Evolutionary conservation across 1,139 yeast genomes (phyloP).

Genomic region (Ogataea hybrid): DNA sequence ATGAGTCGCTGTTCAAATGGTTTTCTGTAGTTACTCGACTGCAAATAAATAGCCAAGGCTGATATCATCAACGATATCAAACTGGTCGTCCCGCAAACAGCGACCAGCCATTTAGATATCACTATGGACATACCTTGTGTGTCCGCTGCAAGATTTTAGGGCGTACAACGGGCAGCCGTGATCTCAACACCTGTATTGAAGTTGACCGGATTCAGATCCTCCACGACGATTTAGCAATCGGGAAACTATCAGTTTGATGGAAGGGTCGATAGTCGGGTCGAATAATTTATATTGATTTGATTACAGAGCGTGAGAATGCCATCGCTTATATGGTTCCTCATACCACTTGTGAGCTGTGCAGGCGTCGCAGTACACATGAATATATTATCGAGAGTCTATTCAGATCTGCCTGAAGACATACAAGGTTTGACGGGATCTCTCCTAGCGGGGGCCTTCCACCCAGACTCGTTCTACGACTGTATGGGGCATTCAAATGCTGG

Average conservation of each 20-base stretch:
- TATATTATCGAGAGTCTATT: conserved; percentile 37
- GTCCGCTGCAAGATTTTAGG: background rate
- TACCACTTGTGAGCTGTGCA: conserved; percentile 11
- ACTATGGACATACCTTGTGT: conserved; percentile 11
- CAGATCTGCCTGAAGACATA: conserved; percentile 33
- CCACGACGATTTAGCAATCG: too few species aligned
- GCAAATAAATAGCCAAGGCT: conserved; percentile 45
- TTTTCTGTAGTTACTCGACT: conserved; percentile 71
- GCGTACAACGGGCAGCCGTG: too few species aligned
- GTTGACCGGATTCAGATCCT: too few species aligned
- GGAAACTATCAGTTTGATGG: too few species aligned
- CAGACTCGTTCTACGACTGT: conserved; percentile 61
- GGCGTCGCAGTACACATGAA: conserved; percentile 40
- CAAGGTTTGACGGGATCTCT: conserved; percentile 20
- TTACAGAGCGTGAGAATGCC: too few species aligned
- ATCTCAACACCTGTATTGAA: too few species aligned
- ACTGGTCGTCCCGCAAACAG: conserved; percentile 33
- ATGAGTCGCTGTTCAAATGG: conserved; percentile 87
- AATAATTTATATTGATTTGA: background rate
- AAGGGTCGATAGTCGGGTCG: conserved; percentile 2
- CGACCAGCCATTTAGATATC: conserved; percentile 21
- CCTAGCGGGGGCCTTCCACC: conserved; percentile 58
- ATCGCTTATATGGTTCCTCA: background rate
- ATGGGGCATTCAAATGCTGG: conserved; percentile 47
- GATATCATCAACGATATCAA: conserved; percentile 40